Percentiles rank a stretch among this genome's conserved stretches.
phyloP scores from a whole-genome alignment of 495 filamentous ascomycete genomes.

The Penicillium cinerascens region DNA sequence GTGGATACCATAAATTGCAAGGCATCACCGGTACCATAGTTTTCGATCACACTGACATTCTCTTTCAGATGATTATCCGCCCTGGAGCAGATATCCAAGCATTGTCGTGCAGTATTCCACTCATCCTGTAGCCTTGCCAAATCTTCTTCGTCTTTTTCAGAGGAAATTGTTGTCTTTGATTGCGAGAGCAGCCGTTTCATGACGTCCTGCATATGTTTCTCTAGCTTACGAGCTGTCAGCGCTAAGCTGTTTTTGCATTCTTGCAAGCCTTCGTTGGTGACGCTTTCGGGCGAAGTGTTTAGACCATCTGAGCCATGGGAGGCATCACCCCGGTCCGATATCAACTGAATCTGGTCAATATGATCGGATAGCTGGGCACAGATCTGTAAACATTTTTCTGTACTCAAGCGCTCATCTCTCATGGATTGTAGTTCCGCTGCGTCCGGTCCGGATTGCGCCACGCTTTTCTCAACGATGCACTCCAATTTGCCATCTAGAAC shows the following conservation, averaged over 20 bases:
- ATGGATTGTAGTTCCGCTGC: conserved; percentile 27
- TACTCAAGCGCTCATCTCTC: conserved; percentile 38
- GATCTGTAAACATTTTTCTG: conserved; percentile 43
- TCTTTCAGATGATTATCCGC: conserved; percentile 32
- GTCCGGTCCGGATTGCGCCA: conserved; percentile 18
- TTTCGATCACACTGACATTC: conserved; percentile 34
- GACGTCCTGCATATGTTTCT: conserved; percentile 30
- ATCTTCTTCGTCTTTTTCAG: conserved; percentile 31
- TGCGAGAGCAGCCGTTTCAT: conserved; percentile 33
- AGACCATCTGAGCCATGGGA: not conserved
- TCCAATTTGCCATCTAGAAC: conserved; percentile 34
- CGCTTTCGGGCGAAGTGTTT: conserved; percentile 22
- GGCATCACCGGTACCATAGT: conserved; percentile 36
- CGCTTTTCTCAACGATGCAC: conserved; percentile 12
- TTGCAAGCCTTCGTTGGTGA: conserved; percentile 34
- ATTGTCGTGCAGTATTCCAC: conserved; percentile 36
- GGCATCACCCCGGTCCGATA: conserved; percentile 7
- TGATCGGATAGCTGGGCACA: conserved; percentile 35
- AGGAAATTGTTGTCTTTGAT: conserved; percentile 25
- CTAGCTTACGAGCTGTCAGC: conserved; percentile 29
- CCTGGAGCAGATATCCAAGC: conserved; percentile 36
- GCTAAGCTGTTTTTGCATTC: conserved; percentile 37
- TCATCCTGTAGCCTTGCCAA: conserved; percentile 34
- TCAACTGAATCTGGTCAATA: conserved; percentile 30
- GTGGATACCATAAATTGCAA: conserved; percentile 44